A percentile compares a stretch with the other conserved stretches of the same genome.
These are phyloP conservation scores for Ganoderma lingzhi DNA, from an alignment of 1,284 basidiomycete genomes.

Conservation along the genomic window DNA sequence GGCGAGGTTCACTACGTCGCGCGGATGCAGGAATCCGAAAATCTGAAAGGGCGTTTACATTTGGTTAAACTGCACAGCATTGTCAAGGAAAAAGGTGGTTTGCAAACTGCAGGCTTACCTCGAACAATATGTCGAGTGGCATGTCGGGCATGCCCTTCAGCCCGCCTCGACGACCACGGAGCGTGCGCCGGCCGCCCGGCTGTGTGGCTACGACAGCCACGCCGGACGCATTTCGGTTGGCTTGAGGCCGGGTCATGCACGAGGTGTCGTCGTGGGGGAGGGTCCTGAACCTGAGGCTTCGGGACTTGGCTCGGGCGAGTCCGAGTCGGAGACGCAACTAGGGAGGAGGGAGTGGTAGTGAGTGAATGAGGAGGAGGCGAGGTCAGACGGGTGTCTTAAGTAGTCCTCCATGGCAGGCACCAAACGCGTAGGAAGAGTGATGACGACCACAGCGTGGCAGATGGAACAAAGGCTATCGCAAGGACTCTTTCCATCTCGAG, in stretches of 20 bases:
- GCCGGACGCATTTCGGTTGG: neutral
- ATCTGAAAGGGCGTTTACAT: constrained; percentile 20
- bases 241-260: neutral
- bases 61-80: neutral
- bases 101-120: constrained; percentile 21
- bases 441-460: neutral
- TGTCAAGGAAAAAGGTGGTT: neutral
- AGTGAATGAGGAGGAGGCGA: neutral
- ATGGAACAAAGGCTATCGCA: constrained; percentile 1
- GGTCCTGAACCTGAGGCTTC: neutral
- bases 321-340: neutral
- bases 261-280: neutral
- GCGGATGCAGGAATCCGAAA: constrained; percentile 24
- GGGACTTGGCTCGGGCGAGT: neutral
- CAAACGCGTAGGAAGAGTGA: neutral
- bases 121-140: constrained; percentile 36
- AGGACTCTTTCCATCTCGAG: neutral
- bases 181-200: neutral
- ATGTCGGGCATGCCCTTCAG: constrained; percentile 32
- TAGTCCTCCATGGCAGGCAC: neutral
- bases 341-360: neutral
- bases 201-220: neutral
- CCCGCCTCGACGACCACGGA: constrained; percentile 25
- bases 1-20: constrained; percentile 30
- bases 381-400: neutral